Percentiles rank a stretch among this genome's conserved stretches.
Evolutionary conservation across 1,139 yeast genomes (phyloP).

Genomic region (Lodderomyces margitis): DNA sequence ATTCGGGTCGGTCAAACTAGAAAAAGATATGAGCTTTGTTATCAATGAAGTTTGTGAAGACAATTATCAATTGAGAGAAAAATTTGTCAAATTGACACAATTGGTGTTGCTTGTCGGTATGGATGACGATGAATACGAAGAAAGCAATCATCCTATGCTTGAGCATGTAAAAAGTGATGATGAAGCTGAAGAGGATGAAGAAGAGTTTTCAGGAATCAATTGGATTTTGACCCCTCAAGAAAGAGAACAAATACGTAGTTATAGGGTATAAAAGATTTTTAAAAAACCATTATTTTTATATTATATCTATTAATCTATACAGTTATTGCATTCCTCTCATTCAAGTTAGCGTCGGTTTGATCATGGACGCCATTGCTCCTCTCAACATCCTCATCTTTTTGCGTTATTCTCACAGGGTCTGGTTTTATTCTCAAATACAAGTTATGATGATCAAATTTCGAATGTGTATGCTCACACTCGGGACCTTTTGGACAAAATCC

Average conservation of each 20-base stretch:
- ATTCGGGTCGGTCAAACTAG: constrained; percentile 79
- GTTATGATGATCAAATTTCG: constrained; percentile 48
- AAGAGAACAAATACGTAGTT: constrained; percentile 54
- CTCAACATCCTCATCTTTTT: constrained; percentile 5
- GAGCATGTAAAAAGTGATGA: constrained; percentile 8
- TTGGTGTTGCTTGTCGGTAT: constrained; percentile 76
- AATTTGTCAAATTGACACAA: constrained; percentile 79
- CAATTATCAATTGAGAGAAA: constrained; percentile 71
- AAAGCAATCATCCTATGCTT: constrained; percentile 25
- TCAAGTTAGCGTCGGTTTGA: constrained; percentile 1
- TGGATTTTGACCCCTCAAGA: constrained; percentile 85
- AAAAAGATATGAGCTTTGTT: constrained; percentile 74
- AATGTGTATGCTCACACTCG: constrained; percentile 59
- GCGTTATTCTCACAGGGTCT: constrained; percentile 25
- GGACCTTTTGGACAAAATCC: constrained; percentile 88
- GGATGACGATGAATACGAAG: constrained; percentile 72
- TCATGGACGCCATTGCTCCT: constrained; percentile 9
- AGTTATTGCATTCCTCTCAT: constrained; percentile 11
- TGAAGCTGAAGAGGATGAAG: constrained; percentile 28
- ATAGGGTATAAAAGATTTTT: constrained; percentile 27
- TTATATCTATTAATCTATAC: constrained; percentile 4
- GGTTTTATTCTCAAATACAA: constrained; percentile 51
- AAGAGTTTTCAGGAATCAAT: constrained; percentile 48
- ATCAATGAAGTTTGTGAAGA: constrained; percentile 62
- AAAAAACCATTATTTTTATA: background rate